Base-by-base conservation (phyloP, 371 early-diverging fungal species). In the Mortierella sp. region DNA sequence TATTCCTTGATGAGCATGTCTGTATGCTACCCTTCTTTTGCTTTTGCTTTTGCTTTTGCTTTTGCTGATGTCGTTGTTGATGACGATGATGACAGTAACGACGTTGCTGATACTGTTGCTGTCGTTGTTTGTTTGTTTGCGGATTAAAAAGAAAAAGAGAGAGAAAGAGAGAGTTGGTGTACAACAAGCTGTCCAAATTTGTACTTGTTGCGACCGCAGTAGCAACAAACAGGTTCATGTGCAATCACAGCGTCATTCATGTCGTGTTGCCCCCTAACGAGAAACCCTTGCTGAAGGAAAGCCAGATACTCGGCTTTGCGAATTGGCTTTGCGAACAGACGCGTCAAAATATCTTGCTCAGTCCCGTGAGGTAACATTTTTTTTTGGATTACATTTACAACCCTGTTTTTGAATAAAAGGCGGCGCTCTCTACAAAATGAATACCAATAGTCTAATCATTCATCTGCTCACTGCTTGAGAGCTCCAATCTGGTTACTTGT, bases 1-100 rank as follows among this genome's bases (percentile, higher is more conserved):
- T 87, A 93, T 77, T 93, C 94, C 71, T 89, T 91, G 64, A 93
- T 89, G 63, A 90, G 83, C 84, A 92, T 92, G 84, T 66, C 19
- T 32, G n/a, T 59, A n/a, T 38, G 33, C 8, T 32, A 4, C 28
- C 15, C 7, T 10, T 59, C 33, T 13, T 38, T 38, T 38, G 40
- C n/a, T 38, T 87, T 45, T 71, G 55, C 16, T 40, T n/a, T 2
- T 47, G 58, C 3, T 45, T 24, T 41, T 48, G 48, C n/a, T 47
- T 24, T 57, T 32, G n/a, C 16, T 59, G 45, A 0, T 38, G 58
- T 5, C 38, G 45, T 55, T 55, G 65, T 28, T 41, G 41, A 16
- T 55, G 22, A 22, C 15, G 52, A 15, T 4, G 10, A 16, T 41
- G 41, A 16, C 28, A 8, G 6, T 28, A n/a, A 15, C 9, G 10